phyloP scores from a whole-genome alignment of 768 basidiomycete species.

The Cyathus striatus region DNA sequence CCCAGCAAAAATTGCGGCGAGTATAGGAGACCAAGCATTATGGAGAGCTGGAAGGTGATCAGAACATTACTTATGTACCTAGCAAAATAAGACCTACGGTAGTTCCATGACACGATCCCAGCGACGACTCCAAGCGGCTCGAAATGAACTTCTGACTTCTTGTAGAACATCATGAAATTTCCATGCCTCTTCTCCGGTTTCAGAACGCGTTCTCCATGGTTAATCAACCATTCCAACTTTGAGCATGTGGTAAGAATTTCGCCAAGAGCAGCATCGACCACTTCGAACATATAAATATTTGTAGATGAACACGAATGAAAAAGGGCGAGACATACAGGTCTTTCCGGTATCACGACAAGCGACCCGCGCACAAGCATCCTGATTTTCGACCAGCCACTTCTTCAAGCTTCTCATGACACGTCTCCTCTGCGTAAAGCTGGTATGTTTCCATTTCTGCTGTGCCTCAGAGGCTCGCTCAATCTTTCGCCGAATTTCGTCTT shows the following conservation, averaged over 20 bases:
- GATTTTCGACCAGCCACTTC: conserved; percentile 91
- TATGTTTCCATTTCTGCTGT: conserved; percentile 68
- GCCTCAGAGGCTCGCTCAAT: conserved; percentile 61
- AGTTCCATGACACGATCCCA: conserved; percentile 94
- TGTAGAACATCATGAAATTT: conserved; percentile 70
- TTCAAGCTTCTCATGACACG: conserved; percentile 82
- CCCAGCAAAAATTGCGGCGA: conserved; percentile 87
- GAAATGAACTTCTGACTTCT: conserved; percentile 73
- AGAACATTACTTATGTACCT: too few species aligned
- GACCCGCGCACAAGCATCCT: conserved; percentile 79
- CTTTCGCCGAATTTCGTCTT: conserved; percentile 66
- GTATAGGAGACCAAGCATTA: conserved; percentile 90
- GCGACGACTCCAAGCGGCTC: conserved; percentile 92
- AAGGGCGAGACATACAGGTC: conserved; percentile 55
- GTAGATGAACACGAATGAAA: background rate
- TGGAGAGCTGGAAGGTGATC: conserved; percentile 80
- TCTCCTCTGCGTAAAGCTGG: conserved; percentile 73
- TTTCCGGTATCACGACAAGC: conserved; percentile 95
- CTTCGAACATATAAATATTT: conserved; percentile 31
- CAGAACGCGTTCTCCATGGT: conserved; percentile 76
- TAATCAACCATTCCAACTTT: conserved; percentile 89
- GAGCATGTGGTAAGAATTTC: conserved; percentile 94
- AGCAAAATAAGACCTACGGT: conserved; percentile 46
- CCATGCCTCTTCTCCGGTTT: conserved; percentile 65
- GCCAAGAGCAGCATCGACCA: conserved; percentile 90